phyloP scores from a whole-genome alignment of 805 yeast genomes.

The Ogataea angusta region DNA sequence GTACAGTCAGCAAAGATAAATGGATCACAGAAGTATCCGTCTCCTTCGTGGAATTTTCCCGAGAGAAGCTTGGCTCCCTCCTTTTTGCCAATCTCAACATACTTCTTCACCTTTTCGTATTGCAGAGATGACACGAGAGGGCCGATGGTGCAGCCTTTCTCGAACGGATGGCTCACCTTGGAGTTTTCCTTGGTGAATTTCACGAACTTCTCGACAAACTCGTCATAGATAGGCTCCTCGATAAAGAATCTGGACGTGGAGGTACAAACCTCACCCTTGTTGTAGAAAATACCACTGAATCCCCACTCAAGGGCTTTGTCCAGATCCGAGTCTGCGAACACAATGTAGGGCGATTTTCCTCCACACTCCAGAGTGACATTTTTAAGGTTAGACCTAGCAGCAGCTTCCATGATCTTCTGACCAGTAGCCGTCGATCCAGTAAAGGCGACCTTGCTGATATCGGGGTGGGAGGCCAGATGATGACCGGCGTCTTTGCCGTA shows the following conservation, averaged over 20 bases:
- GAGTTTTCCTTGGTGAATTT: conserved; percentile 38
- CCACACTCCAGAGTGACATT: conserved; percentile 62
- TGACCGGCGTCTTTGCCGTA: conserved; percentile 69
- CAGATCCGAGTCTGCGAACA: conserved; percentile 51
- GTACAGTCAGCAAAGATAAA: conserved; percentile 68
- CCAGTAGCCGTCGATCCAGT: conserved; percentile 81
- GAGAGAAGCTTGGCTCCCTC: conserved; percentile 72
- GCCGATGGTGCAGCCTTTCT: conserved; percentile 63
- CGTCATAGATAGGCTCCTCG: conserved; percentile 42
- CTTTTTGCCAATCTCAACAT: conserved; percentile 60
- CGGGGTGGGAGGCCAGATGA: conserved; percentile 61
- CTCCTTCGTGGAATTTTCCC: conserved; percentile 56
- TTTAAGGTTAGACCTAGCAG: conserved; percentile 54
- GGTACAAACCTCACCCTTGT: conserved; percentile 47
- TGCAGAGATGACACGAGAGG: conserved; percentile 69
- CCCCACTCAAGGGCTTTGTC: conserved; percentile 53
- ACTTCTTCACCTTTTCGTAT: conserved; percentile 62
- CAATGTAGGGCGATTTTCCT: conserved; percentile 54
- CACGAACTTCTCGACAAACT: conserved; percentile 38
- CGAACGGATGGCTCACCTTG: conserved; percentile 68
- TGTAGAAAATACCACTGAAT: conserved; percentile 43
- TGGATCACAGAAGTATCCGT: conserved; percentile 70
- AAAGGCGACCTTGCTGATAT: conserved; percentile 69
- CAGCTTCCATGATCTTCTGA: conserved; percentile 62
- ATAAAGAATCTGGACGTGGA: conserved; percentile 46